Conservation (phyloP, 441 rosid genomes). For the Caryocar brasiliense region DNA sequence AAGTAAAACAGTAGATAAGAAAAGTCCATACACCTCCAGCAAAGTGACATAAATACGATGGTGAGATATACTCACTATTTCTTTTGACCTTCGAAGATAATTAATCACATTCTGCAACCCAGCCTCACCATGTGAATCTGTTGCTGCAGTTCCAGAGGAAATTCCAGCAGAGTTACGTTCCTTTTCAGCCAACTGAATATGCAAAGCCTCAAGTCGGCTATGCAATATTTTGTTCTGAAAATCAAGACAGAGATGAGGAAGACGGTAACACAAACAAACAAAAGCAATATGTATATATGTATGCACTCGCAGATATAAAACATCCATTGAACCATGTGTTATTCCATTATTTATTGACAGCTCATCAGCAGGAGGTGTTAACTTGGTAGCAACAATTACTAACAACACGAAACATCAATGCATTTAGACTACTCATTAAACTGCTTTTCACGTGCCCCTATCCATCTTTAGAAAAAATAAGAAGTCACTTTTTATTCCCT, state of each 20-base stretch:
- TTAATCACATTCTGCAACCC: slow-evolving; percentile 78
- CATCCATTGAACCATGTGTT: too few relatives aligned
- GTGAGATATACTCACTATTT: slow-evolving; percentile 51
- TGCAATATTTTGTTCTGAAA: slow-evolving; percentile 82
- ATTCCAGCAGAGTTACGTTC: slow-evolving; percentile 48
- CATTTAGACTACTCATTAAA: too few relatives aligned
- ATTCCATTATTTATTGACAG: too few relatives aligned
- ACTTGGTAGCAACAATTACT: too few relatives aligned
- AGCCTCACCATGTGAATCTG: slow-evolving; percentile 42
- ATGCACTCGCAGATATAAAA: too few relatives aligned
- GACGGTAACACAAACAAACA: background rate
- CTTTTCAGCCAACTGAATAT: slow-evolving; percentile 75
- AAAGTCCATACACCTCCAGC: slow-evolving; percentile 1
- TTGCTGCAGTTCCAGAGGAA: slow-evolving; percentile 27
- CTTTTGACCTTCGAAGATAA: slow-evolving; percentile 81
- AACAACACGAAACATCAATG: too few relatives aligned
- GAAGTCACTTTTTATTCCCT: too few relatives aligned
- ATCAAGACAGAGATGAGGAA: slow-evolving; percentile 3
- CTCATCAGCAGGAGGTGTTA: too few relatives aligned
- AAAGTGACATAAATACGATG: background rate
- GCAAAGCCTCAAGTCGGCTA: slow-evolving; percentile 81
- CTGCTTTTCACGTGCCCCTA: too few relatives aligned
- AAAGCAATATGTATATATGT: background rate
- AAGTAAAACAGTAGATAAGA: slow-evolving; percentile 4
- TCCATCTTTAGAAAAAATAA: too few relatives aligned